Evolutionary conservation across 176 grass and related monocot species (phyloP), one percentile per base, ranked within the genome.

Genomic region (Paspalum vaginatum): DNA sequence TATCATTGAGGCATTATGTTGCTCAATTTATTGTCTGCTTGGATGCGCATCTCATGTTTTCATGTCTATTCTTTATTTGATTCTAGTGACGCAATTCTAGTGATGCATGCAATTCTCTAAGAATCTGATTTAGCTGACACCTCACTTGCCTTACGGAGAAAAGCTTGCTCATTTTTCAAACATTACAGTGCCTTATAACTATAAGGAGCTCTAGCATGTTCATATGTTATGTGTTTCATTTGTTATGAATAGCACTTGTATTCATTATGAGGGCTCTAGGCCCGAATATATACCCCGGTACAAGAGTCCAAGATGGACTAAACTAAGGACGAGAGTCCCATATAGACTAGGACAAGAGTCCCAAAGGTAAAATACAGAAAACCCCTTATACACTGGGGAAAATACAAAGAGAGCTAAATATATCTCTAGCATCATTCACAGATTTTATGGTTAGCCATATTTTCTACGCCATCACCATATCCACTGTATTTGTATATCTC

Each of bases 1-100:
- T 55, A 80, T 53, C 24, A 54, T 60, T 12, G 66, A 54, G 49
- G 17, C 59, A 72, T 55, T 56, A 74, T 74, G 9, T 59, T 74
- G 20, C 59, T 58, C 67, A 67, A 21, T 49, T 45, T 63, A 42
- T 27, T 44, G 15, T 27, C 44, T 85, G 55, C 50, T 59, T 75
- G 55, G 25, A 80, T 65, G 45, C 51, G 51, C 7, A 59, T 52
- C 16, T 21, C 15, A 68, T 81, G 25, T 48, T 72, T 38, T 60
- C 9, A 21, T 59, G 8, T 61, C 71, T 46, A 3, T 68, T 26
- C 45, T 81, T 74, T 85, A 47, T 57, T 80, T 74, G 9, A 37
- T 73, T 80, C 60, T 56, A 37, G 13, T 22, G 39, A 64, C 73
- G 4, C 38, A 65, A 41, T 3, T 11, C 41, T n/a, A n/a, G n/a